A percentile compares a stretch with the other conserved stretches of the same genome.
Conservation (phyloP, 345 rosid species). For the Rhizophora apiculata region DNA sequence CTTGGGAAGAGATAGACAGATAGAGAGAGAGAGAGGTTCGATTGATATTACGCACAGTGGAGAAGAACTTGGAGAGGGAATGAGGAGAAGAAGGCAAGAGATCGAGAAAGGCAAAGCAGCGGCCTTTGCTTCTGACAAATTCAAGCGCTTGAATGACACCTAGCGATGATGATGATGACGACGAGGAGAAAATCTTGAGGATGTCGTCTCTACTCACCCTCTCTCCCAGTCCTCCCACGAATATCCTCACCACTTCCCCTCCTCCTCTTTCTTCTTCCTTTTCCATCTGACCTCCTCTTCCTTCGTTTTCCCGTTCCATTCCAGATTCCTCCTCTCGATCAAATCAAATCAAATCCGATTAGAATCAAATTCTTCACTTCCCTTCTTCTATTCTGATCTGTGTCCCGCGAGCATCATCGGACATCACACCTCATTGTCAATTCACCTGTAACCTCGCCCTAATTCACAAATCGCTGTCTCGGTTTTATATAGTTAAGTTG, state of each 20-base stretch:
- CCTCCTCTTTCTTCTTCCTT: not conserved
- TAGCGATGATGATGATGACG: constrained; percentile 36
- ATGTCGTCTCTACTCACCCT: constrained; percentile 61
- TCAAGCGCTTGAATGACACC: constrained; percentile 53
- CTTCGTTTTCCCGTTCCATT: not conserved
- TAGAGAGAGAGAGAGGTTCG: not conserved
- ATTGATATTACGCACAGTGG: constrained; percentile 37
- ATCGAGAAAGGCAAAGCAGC: constrained; percentile 81
- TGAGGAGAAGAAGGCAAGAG: constrained; percentile 55
- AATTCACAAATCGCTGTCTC: too few species aligned
- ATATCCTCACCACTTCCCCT: constrained; percentile 34
- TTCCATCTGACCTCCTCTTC: not conserved
- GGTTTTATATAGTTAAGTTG: too few species aligned
- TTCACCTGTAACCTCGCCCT: too few species aligned
- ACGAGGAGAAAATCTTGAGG: constrained; percentile 45
- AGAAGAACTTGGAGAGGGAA: constrained; percentile 74
- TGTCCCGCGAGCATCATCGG: too few species aligned
- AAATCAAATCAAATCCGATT: too few species aligned
- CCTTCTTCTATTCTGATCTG: too few species aligned
- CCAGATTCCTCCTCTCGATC: too few species aligned
- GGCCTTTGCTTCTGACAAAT: constrained; percentile 75
- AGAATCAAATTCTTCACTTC: too few species aligned
- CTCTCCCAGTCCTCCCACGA: constrained; percentile 82
- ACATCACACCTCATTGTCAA: too few species aligned
- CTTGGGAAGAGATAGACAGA: not conserved